Conservation (phyloP, 2,329 filamentous ascomycete species). For the Stachybotrys chlorohalonatus region DNA sequence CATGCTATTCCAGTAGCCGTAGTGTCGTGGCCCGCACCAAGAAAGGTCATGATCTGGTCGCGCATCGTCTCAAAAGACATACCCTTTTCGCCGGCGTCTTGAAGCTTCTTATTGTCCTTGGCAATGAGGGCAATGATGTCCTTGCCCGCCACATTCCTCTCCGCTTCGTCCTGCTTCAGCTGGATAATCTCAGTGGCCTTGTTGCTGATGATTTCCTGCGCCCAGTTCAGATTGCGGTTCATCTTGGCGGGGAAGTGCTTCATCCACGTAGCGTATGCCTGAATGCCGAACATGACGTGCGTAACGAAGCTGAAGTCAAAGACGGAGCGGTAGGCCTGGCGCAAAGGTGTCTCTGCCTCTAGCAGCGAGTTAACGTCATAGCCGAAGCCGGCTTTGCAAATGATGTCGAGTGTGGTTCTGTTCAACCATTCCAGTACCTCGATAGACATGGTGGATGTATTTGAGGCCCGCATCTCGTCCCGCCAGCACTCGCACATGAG, state of each 20-base stretch:
- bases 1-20: slow-evolving; percentile 33
- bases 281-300: slow-evolving; percentile 30
- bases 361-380: slow-evolving; percentile 29
- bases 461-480: slow-evolving; percentile 19
- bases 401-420: slow-evolving; percentile 33
- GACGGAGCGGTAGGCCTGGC: slow-evolving; percentile 29
- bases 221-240: slow-evolving; percentile 25
- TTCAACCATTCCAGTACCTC: slow-evolving; percentile 33
- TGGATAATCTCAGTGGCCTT: slow-evolving; percentile 25
- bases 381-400: slow-evolving; percentile 30
- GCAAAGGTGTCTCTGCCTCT: slow-evolving; percentile 23
- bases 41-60: slow-evolving; percentile 29
- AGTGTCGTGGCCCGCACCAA: slow-evolving; percentile 33
- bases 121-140: slow-evolving; percentile 31
- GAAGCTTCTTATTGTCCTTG: slow-evolving; percentile 29
- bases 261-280: slow-evolving; percentile 28
- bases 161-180: slow-evolving; percentile 22
- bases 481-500: slow-evolving; percentile 32
- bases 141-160: slow-evolving; percentile 19
- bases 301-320: slow-evolving; percentile 26
- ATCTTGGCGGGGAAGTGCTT: slow-evolving; percentile 27
- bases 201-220: slow-evolving; percentile 23
- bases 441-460: slow-evolving; percentile 19
- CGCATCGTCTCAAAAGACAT: slow-evolving; percentile 17
- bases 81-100: slow-evolving; percentile 23